Evolutionary conservation across 2,329 filamentous ascomycete genomes (phyloP).

Genomic region (Taxawa tesnikishii): DNA sequence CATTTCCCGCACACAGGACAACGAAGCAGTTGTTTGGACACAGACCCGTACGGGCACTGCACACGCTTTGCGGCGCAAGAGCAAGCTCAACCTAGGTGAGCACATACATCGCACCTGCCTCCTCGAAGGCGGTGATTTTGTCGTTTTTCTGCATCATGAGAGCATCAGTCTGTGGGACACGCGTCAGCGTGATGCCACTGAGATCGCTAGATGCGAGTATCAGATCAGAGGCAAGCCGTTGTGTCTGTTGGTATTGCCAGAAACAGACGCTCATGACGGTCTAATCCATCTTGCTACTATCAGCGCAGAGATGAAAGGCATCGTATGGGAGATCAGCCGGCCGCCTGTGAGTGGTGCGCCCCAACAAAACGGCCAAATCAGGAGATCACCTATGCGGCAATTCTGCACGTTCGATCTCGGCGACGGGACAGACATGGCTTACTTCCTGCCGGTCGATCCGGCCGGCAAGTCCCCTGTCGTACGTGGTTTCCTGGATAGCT

Average conservation of each 20-base stretch:
- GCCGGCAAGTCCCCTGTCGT: slow-evolving; percentile 60
- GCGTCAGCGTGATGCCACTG: slow-evolving; percentile 42
- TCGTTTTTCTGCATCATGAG: slow-evolving; percentile 65
- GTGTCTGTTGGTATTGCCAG: slow-evolving; percentile 66
- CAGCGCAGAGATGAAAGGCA: slow-evolving; percentile 62
- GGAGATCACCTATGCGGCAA: slow-evolving; percentile 41
- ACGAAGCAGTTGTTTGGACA: slow-evolving; percentile 75
- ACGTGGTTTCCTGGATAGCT: slow-evolving; percentile 73
- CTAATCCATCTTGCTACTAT: slow-evolving; percentile 64
- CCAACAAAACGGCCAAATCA: neutral
- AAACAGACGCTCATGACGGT: slow-evolving; percentile 40
- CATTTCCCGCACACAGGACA: slow-evolving; percentile 65
- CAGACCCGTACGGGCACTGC: slow-evolving; percentile 41
- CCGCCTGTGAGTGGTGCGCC: slow-evolving; percentile 2
- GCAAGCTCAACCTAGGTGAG: slow-evolving; percentile 51
- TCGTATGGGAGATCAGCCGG: slow-evolving; percentile 61
- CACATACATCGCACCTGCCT: slow-evolving; percentile 74
- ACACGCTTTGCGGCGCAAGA: slow-evolving; percentile 52
- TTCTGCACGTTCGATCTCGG: slow-evolving; percentile 61
- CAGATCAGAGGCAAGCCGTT: slow-evolving; percentile 57
- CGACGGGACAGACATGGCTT: slow-evolving; percentile 41
- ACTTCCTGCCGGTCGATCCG: slow-evolving; percentile 63
- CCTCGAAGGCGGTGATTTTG: slow-evolving; percentile 62
- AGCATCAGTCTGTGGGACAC: slow-evolving; percentile 72
- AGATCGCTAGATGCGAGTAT: slow-evolving; percentile 49